Base-by-base conservation (phyloP, 768 basidiomycete genomes). In the Suillus ampliporus region DNA sequence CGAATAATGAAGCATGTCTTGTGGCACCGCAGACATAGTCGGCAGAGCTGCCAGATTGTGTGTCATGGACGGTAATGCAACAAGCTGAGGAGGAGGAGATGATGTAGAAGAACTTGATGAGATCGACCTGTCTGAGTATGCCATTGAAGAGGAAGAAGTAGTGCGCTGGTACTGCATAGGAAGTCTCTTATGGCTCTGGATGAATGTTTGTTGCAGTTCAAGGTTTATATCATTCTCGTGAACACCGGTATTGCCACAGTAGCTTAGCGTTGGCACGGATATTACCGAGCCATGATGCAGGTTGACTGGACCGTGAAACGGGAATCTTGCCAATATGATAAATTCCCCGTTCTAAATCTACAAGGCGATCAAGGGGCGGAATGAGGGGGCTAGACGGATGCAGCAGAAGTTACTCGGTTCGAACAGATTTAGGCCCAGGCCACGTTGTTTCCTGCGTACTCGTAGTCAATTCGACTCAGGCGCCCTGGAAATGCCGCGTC, bases 391-490 rank as follows among this genome's bases (percentile, higher is more conserved):
- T 71, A 64, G 66, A 65, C 66, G 58, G 65, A 68, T 68, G 61
- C 50, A 19, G 65, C 63, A 56, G 61, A 56, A 58, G 48, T 57
- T 64, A 64, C 53, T 64, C 57, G 64, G 56, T 40, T 44, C 47
- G 63, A 60, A 65, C 67, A 66, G 66, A 72, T 77, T 76, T 71
- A 65, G 71, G 67, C 46, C 38, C 15, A 38, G 41, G 66, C 76
- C 74, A 75, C 74, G 74, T 75, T 75, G 65, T 65, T 63, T 72
- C 71, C 74, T 66, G 66, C 72, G 72, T 75, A 75, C 72, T 63
- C 28, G 40, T 43, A 58, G 67, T 61, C 65, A 68, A 59, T 74
- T 66, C 76, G 75, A 72, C 64, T 61, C 62, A 56, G 64, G 56
- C 61, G 26, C 64, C 57, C 61, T 64, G 58, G 62, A 65, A 60